Evolutionary conservation across 805 yeast species (phyloP), one percentile per base, ranked within the genome.

Genomic region (Saccharomycopsis capsularis): DNA sequence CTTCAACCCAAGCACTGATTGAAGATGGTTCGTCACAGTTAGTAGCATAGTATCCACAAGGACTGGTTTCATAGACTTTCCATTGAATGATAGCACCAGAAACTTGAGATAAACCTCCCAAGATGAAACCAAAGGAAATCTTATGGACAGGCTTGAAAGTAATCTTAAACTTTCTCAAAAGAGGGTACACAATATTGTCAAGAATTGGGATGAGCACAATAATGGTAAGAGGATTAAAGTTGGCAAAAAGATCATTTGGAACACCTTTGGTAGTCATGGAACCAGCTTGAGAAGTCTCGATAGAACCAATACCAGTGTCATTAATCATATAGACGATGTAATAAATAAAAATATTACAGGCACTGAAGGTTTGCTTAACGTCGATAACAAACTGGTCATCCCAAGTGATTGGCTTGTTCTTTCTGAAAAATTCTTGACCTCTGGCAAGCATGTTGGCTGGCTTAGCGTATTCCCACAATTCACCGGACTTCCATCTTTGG

Each of bases 291-390:
- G 78, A 71, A 50, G 69, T 74, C 58, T 71, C 53, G 36, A 76
- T 63, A 55, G 68, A 52, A 56, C 48, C 48, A 38, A 47, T 48
- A 37, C 51, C 48, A 27, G 51, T 39, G 16, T 48, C 47, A 30
- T 19, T 22, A 16, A 44, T 23, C 30, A 40, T 50, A 32, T 45
- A 52, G 7, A 49, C n/a, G 38, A 52, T 45, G 35, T 45, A 52
- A 36, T 46, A 52, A 27, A 42, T 27, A 24, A 52, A 52, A 23
- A 52, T 50, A 18, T 79, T 74, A 57, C 79, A 65, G 29, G 84
- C 79, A 60, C 78, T 77, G 53, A 80, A 70, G 57, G 75, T 76
- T 63, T 77, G 81, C 70, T 78, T 73, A 55, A 79, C 68, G 64
- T 79, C 85, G 60, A 81, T 69, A 47, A 78, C 71, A 53, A 80